phyloP scores from a whole-genome alignment of 768 basidiomycete genomes.

The Xerocomus spinulosus region DNA sequence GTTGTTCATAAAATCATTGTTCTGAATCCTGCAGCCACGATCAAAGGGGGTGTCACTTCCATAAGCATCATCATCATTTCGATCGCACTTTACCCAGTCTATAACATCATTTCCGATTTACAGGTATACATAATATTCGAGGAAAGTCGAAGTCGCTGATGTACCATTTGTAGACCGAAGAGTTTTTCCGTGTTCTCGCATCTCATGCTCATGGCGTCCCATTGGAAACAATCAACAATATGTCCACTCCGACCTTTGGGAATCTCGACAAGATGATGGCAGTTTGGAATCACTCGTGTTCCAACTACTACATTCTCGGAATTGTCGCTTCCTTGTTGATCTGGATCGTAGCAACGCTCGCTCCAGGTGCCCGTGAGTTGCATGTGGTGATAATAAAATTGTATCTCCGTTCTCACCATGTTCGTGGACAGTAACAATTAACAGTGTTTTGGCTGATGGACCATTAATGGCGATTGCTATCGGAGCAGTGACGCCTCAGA shows the following conservation, averaged over 20 bases:
- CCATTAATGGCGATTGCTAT: conserved; percentile 21
- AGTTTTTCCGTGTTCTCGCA: conserved; percentile 25
- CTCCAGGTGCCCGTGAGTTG: conserved; percentile 25
- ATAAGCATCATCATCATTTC: conserved; percentile 28
- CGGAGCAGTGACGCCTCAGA: conserved; percentile 20
- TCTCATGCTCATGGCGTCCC: conserved; percentile 18
- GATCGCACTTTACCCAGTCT: conserved; percentile 26
- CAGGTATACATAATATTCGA: conserved; percentile 6
- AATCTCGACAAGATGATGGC: conserved; percentile 8
- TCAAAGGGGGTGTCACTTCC: conserved; percentile 27
- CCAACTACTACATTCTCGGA: conserved; percentile 20
- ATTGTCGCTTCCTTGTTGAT: conserved; percentile 17
- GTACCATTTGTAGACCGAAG: conserved; percentile 17
- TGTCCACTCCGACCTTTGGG: conserved; percentile 24
- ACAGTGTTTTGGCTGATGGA: conserved; percentile 20
- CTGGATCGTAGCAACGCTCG: conserved; percentile 17
- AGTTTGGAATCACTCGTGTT: conserved; percentile 16
- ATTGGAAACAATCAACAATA: conserved; percentile 18
- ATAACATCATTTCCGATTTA: conserved; percentile 12
- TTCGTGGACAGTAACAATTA: conserved; percentile 14
- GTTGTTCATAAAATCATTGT: not conserved
- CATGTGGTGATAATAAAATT: not conserved
- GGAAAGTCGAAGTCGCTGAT: not conserved
- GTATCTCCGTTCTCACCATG: not conserved
- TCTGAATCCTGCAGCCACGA: conserved; percentile 13